Base-by-base conservation (phyloP, 768 basidiomycete species). In the Rubroboletus satanas region DNA sequence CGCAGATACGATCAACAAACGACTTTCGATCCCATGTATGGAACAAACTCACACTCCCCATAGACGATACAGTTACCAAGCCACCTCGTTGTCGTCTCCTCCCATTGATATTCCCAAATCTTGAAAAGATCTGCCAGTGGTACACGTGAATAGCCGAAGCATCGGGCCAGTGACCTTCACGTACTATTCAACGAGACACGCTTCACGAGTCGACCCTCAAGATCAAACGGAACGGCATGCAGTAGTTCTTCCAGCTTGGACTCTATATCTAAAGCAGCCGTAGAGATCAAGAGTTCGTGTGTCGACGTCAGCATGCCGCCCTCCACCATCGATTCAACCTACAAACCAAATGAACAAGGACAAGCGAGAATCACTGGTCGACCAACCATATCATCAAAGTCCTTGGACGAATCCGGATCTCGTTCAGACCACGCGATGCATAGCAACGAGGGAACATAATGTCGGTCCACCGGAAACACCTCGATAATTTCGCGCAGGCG, bases 401-500 rank as follows among this genome's bases (percentile, higher is more conserved):
- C 87, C 31, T 74, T 64, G 12, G 72, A 61, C 10, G 70, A 67
- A 4, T 71, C 60, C n/a, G 72, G 64, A 31, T 74, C 74, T 26
- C 67, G 73, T 37, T 79, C 80, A 4, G 74, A 69, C 87, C 88
- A 91, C 21, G 74, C 76, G 45, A 91, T 70, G 5, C 85, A 69
- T 17, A 90, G 52, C 2, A 90, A 67, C 2, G 82, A 80, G 14
- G 88, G 87, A 17, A 79, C 64, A 59, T 84, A 90, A 67, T 82
- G 80, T 18, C 81, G 80, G 45, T 78, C 74, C 1, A 71, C 57
- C 1, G 84, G 83, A 18, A 88, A 70, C 0, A 73, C 66, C 47
- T 81, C 73, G 29, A 89, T 66, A 18, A 88, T 73, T 54, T 88
- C 84, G 33, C 87, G 80, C 21, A 91, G 70, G 23, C 89, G 82